Percentiles rank a stretch among this genome's conserved stretches.
These are phyloP conservation scores for Inonotus obliquus DNA, from an alignment of 1,284 basidiomycete genomes.

Conservation along the genomic window DNA sequence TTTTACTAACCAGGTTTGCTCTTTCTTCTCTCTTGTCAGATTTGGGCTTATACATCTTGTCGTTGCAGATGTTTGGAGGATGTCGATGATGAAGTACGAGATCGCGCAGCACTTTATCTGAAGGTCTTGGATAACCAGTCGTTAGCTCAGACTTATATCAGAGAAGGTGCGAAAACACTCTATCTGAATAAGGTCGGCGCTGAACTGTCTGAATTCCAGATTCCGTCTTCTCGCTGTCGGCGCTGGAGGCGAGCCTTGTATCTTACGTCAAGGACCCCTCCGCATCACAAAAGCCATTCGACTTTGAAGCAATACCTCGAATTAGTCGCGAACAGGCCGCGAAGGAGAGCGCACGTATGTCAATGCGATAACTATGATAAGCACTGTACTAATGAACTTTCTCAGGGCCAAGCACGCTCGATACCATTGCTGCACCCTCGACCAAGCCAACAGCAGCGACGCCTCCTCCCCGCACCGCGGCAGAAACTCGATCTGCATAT, in stretches of 20 bases:
- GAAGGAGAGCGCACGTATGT: slow-evolving; percentile 79
- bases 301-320: slow-evolving; percentile 79
- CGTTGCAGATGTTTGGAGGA: slow-evolving; percentile 86
- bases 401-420: slow-evolving; percentile 76
- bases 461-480: slow-evolving; percentile 67
- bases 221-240: slow-evolving; percentile 85
- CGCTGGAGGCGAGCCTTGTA: slow-evolving; percentile 83
- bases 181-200: slow-evolving; percentile 9
- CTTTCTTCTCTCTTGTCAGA: slow-evolving; percentile 8
- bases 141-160: slow-evolving; percentile 83
- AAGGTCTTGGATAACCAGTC: slow-evolving; percentile 77
- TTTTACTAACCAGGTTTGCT: slow-evolving; percentile 72
- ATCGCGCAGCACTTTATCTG: slow-evolving; percentile 94
- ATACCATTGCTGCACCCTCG: slow-evolving; percentile 71
- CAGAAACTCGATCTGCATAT: slow-evolving; percentile 84
- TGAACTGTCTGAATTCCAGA: slow-evolving; percentile 43
- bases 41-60: slow-evolving; percentile 13
- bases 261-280: slow-evolving; percentile 83
- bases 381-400: slow-evolving; percentile 15
- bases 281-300: slow-evolving; percentile 69
- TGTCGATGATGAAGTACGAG: slow-evolving; percentile 98
- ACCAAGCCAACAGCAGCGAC: slow-evolving; percentile 53
- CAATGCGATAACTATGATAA: background rate
- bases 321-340: slow-evolving; percentile 88
- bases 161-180: slow-evolving; percentile 65